Conservation (phyloP, 768 basidiomycete species). For the Melanogaster broomeanus region DNA sequence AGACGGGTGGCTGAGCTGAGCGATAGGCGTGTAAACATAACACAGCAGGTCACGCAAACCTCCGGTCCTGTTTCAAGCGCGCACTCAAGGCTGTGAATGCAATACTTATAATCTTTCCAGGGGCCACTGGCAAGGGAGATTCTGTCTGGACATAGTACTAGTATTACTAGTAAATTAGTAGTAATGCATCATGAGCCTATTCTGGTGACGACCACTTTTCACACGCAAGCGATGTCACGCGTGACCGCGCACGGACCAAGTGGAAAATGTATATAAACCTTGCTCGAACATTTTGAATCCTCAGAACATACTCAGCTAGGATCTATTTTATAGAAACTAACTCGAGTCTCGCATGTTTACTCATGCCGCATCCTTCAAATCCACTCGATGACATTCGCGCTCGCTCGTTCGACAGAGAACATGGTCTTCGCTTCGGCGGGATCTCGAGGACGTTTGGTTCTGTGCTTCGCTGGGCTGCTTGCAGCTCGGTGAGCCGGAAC, state of each 20-base stretch:
- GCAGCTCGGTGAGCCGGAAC: constrained; percentile 29
- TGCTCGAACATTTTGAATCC: constrained; percentile 26
- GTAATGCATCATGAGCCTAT: not conserved
- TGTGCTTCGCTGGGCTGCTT: constrained; percentile 27
- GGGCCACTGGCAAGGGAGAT: too few species aligned
- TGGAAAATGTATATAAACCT: constrained; percentile 34
- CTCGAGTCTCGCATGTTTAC: constrained; percentile 80
- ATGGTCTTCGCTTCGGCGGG: constrained; percentile 37
- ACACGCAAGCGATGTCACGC: constrained; percentile 19
- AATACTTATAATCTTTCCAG: not conserved
- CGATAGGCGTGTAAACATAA: constrained; percentile 3
- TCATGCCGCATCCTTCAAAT: constrained; percentile 73
- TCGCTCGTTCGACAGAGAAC: constrained; percentile 72
- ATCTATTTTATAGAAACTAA: constrained; percentile 81
- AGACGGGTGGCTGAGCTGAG: constrained; percentile 6
- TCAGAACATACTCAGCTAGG: constrained; percentile 80
- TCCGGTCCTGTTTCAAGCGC: not conserved
- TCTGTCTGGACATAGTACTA: not conserved
- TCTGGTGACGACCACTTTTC: not conserved
- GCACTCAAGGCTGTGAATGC: not conserved
- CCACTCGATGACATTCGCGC: constrained; percentile 68
- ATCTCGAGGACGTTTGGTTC: constrained; percentile 69
- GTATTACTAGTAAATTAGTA: too few species aligned
- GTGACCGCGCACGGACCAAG: constrained; percentile 37
- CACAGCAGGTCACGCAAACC: not conserved